Evolutionary conservation across 2,329 filamentous ascomycete genomes (phyloP), one percentile per base, ranked within the genome.

Genomic region (Aspergillus neoniger): DNA sequence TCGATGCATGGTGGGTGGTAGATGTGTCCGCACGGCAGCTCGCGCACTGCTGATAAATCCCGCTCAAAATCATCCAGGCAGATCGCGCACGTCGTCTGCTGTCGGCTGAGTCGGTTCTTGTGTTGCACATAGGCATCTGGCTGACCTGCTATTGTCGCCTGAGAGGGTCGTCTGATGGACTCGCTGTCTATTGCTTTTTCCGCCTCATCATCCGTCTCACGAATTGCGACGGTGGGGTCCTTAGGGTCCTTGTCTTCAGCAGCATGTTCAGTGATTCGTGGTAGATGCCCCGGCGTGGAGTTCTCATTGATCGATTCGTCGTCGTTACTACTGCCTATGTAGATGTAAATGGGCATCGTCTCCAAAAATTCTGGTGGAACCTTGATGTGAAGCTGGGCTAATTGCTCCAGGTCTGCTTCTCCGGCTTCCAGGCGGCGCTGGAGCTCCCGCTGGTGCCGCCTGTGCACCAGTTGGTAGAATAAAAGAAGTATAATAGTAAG

Each of bases 1-100:
- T 98, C 93, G 65, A 98, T 93, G 71, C 95, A 99, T 65, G 91
- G 89, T 0, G 91, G 89, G 67, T 99, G 94, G 76, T 93, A 99
- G 59, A 98, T 94, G 73, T 99, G 95, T 0, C 90, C 88, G 69
- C 95, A 99, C 0, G 91, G 87, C 2, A 98, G 81, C 76, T 97
- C 91, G 58, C 92, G 89, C 58, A 98, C 92, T 19, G 87, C 85
- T 0, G 91, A 89, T 17, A 82, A 78, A 39, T 86, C 84, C 15
- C 87, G 84, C 28, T 89, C 83, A 70, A 91, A 98, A 61, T 91
- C 86, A 57, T 92, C 90, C 1, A 96, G 83, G 72, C 95, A 99
- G 56, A 98, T 96, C n/a, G 91, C 87, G 72, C 95, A 98, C 2
- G 85, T 88, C 0, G 91, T 88, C 72, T 98, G 95, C 19, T 88